phyloP scores from a whole-genome alignment of 129 eudicot species.

The Escallonia rubra region DNA sequence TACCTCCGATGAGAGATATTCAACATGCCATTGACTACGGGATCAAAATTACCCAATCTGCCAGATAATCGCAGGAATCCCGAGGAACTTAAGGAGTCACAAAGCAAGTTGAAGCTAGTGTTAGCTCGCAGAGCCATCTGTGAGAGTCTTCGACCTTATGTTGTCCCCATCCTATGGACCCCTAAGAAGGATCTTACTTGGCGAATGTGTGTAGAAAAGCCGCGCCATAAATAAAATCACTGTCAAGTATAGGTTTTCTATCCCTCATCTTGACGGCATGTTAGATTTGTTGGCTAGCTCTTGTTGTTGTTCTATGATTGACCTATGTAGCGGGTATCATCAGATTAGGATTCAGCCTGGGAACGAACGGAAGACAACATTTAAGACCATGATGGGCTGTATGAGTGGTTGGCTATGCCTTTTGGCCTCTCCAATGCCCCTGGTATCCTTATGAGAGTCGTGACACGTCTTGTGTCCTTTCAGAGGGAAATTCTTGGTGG shows the following conservation, averaged over 20 bases:
- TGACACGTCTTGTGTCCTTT: conserved; percentile 1
- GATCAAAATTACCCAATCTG: no score
- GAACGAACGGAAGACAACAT: neutral
- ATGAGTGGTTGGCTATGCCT: conserved; percentile 7
- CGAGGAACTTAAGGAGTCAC: no score
- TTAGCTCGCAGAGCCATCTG: no score
- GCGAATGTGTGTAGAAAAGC: neutral
- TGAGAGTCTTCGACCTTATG: neutral
- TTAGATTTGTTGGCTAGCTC: neutral
- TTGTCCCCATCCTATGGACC: neutral
- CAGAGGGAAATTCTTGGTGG: conserved; percentile 1
- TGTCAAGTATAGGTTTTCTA: neutral
- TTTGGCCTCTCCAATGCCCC: conserved; percentile 5
- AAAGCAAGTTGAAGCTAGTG: no score
- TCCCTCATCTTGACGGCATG: neutral
- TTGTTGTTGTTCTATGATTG: neutral
- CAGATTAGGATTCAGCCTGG: neutral
- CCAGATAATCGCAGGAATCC: no score
- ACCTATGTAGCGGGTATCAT: neutral
- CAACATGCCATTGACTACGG: no score
- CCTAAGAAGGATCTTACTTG: neutral
- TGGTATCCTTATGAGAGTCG: neutral
- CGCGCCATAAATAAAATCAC: neutral
- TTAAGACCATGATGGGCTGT: neutral
- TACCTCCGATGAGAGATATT: no score